phyloP scores from a whole-genome alignment of 176 grass and related monocot species.

The Oryza brachyantha region DNA sequence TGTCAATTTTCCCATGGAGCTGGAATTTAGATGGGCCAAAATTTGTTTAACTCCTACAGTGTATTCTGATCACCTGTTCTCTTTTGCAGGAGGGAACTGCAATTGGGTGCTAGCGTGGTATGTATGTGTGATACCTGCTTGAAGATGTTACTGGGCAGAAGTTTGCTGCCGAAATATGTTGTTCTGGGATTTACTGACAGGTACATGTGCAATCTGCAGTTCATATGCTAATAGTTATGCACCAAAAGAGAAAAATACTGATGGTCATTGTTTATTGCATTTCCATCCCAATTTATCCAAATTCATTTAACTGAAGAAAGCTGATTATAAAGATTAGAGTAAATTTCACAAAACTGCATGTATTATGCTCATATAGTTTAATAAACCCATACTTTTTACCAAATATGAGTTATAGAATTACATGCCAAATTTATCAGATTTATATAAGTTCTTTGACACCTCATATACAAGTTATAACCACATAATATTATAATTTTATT shows the following conservation, averaged over 20 bases:
- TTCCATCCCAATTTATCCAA: background rate
- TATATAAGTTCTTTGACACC: too few relatives aligned
- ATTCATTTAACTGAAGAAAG: background rate
- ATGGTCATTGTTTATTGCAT: background rate
- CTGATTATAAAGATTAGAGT: background rate
- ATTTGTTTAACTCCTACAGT: background rate
- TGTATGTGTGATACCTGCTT: background rate
- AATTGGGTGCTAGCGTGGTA: background rate
- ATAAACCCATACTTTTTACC: too few relatives aligned
- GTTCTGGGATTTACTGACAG: background rate
- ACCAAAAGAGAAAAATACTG: background rate
- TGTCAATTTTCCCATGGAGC: background rate
- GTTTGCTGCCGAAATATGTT: background rate
- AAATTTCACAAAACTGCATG: too few relatives aligned
- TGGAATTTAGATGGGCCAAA: background rate
- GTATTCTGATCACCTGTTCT: background rate
- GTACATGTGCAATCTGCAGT: background rate
- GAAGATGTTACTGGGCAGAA: background rate
- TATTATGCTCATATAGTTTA: too few relatives aligned
- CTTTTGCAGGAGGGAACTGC: constrained; percentile 5
- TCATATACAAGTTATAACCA: too few relatives aligned
- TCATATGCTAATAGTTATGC: background rate
- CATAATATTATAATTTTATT: too few relatives aligned
- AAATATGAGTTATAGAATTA: too few relatives aligned
- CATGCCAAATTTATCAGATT: too few relatives aligned